These are phyloP conservation scores for Thermochaetoides dissita DNA, from an alignment of 2,329 filamentous ascomycete genomes.

Conservation along the genomic window DNA sequence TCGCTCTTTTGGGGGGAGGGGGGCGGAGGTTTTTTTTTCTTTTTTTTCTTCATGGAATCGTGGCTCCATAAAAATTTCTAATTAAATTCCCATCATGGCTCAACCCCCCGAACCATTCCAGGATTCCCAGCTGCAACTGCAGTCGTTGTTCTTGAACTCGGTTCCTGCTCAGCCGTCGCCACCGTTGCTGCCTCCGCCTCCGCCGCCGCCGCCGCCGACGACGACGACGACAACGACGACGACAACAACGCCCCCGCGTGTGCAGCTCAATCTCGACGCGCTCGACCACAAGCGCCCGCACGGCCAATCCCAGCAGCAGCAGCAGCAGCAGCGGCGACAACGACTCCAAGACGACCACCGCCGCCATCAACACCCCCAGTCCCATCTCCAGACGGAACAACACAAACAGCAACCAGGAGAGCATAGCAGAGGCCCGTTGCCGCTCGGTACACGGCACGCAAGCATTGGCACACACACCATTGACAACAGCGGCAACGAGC, in stretches of 20 bases:
- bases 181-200: too few species aligned
- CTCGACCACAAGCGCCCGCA: constrained; percentile 9
- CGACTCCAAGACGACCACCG: constrained; percentile 6
- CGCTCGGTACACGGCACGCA: background rate
- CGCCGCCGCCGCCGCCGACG: too few species aligned
- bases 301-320: constrained; percentile 7
- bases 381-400: constrained; percentile 6
- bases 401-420: constrained; percentile 7
- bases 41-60: constrained; percentile 18
- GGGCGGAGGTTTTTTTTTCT: too few species aligned
- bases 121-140: constrained; percentile 11
- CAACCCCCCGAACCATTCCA: constrained; percentile 17
- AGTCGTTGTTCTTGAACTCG: constrained; percentile 13
- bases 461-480: background rate
- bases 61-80: constrained; percentile 27
- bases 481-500: constrained; percentile 8
- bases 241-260: constrained; percentile 4
- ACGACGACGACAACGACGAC: too few species aligned
- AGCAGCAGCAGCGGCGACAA: constrained; percentile 6
- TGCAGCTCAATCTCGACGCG: constrained; percentile 12
- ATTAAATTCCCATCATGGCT: constrained; percentile 27
- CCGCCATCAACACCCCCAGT: constrained; percentile 10
- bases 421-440: background rate
- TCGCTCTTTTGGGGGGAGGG: constrained; percentile 13
- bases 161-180: constrained; percentile 10